Evolutionary conservation across 164 flowering plant species (phyloP).

Genomic region (Piper betle): DNA sequence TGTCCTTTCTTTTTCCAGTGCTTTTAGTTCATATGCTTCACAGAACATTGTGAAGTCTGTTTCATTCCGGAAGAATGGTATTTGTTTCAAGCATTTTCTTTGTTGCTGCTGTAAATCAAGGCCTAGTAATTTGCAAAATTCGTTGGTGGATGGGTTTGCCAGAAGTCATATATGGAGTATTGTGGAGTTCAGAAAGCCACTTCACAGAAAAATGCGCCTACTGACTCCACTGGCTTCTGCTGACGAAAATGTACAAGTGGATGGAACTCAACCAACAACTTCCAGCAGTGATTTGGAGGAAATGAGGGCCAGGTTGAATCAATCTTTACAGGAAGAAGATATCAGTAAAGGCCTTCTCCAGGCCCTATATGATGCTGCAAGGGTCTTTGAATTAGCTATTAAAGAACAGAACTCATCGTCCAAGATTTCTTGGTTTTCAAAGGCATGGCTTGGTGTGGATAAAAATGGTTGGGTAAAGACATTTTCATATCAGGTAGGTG

Average conservation of each 20-base stretch:
- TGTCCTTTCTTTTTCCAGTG: conserved; percentile 23
- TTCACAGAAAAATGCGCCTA: conserved; percentile 20
- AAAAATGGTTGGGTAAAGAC: conserved; percentile 74
- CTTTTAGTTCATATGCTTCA: conserved; percentile 34
- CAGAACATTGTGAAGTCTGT: conserved; percentile 17
- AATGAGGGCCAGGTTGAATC: conserved; percentile 50
- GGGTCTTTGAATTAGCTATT: conserved; percentile 82
- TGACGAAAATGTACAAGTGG: conserved; percentile 77
- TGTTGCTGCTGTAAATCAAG: conserved; percentile 25
- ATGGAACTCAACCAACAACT: conserved; percentile 51
- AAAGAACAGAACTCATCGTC: conserved; percentile 40
- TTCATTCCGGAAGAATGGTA: conserved; percentile 21
- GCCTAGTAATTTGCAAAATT: conserved; percentile 18
- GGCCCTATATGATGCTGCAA: conserved; percentile 77
- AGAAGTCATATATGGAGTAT: conserved; percentile 9
- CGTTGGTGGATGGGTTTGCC: conserved; percentile 14
- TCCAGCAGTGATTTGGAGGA: conserved; percentile 42
- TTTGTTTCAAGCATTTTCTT: conserved; percentile 18
- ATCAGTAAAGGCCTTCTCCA: conserved; percentile 60
- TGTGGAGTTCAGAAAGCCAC: conserved; percentile 16
- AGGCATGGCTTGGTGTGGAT: conserved; percentile 88
- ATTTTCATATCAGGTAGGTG: conserved; percentile 78
- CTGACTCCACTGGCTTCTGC: conserved; percentile 37
- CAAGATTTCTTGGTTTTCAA: conserved; percentile 64
- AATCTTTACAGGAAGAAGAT: conserved; percentile 53